A percentile compares a stretch with the other conserved stretches of the same genome.
phyloP scores from a whole-genome alignment of 495 filamentous ascomycete species.

The Aspergillus bridgeri region DNA sequence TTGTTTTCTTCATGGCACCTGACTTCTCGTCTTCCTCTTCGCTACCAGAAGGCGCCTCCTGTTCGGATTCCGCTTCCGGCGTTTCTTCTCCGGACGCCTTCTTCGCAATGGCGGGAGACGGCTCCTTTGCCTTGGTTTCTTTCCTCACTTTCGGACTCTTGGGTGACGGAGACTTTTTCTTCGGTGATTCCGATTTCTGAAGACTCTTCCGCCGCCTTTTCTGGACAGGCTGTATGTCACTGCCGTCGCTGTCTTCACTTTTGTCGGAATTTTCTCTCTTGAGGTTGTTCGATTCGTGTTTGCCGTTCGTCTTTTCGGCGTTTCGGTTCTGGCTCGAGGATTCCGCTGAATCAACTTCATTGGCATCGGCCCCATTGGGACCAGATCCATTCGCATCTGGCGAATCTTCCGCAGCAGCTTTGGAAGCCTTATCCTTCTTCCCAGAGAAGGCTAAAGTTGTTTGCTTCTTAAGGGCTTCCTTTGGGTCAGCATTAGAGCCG shows the following conservation, averaged over 20 bases:
- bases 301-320: constrained; percentile 18
- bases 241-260: constrained; percentile 44
- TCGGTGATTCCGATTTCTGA: constrained; percentile 11
- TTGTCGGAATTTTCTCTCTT: constrained; percentile 38
- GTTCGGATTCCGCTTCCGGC: constrained; percentile 39
- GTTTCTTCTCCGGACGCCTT: constrained; percentile 38
- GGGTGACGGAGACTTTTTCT: constrained; percentile 26
- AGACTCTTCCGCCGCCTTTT: constrained; percentile 36
- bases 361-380: constrained; percentile 39
- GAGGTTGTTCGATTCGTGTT: constrained; percentile 25
- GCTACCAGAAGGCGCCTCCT: constrained; percentile 48
- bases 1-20: constrained; percentile 68
- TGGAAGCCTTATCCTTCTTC: constrained; percentile 29
- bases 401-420: constrained; percentile 16
- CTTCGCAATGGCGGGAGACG: constrained; percentile 24
- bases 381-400: constrained; percentile 3
- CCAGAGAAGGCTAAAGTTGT: constrained; percentile 65
- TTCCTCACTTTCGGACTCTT: constrained; percentile 26
- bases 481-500: constrained; percentile 34
- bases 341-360: constrained; percentile 33
- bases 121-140: constrained; percentile 14
- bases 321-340: constrained; percentile 25
- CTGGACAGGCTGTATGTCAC: constrained; percentile 52
- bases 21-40: constrained; percentile 73
- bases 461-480: constrained; percentile 60